Conservation (phyloP, 352 stramenopile genomes). For the Globisporangium sylvaticum region DNA sequence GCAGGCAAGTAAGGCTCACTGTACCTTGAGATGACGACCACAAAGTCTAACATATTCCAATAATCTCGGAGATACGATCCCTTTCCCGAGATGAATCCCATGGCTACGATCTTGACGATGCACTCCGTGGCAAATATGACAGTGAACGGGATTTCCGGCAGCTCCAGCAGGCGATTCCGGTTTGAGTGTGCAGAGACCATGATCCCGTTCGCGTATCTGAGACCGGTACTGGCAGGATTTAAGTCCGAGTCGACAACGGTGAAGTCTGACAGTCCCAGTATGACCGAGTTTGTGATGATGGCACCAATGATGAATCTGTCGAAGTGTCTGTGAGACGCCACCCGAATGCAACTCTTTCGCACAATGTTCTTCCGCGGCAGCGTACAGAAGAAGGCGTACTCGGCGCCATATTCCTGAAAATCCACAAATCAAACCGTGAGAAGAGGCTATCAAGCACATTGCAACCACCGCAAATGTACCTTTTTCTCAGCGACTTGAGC, state of each 20-base stretch:
- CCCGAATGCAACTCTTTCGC: conserved; percentile 40
- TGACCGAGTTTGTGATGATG: conserved; percentile 85
- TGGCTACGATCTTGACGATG: conserved; percentile 88
- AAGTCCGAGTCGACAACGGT: conserved; percentile 56
- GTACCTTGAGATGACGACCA: conserved; percentile 87
- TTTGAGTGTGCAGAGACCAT: conserved; percentile 41
- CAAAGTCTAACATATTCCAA: conserved; percentile 93
- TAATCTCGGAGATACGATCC: conserved; percentile 78
- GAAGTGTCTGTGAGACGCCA: conserved; percentile 65
- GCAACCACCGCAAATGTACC: conserved; percentile 1
- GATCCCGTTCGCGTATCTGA: conserved; percentile 29
- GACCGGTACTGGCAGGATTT: conserved; percentile 53
- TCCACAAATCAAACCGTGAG: background rate
- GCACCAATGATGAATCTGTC: conserved; percentile 83
- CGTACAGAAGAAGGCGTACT: conserved; percentile 38
- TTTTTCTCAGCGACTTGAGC: conserved; percentile 15
- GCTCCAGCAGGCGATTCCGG: conserved; percentile 56
- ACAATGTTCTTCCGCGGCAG: conserved; percentile 46
- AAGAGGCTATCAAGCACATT: background rate
- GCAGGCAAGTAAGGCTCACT: background rate
- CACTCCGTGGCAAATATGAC: conserved; percentile 86
- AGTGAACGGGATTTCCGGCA: conserved; percentile 84
- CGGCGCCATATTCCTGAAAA: conserved; percentile 36
- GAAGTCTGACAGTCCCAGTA: conserved; percentile 85
- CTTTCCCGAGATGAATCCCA: conserved; percentile 61